These are phyloP conservation scores for Sporothrix mexicana DNA, from an alignment of 2,329 filamentous ascomycete genomes.

Conservation along the genomic window DNA sequence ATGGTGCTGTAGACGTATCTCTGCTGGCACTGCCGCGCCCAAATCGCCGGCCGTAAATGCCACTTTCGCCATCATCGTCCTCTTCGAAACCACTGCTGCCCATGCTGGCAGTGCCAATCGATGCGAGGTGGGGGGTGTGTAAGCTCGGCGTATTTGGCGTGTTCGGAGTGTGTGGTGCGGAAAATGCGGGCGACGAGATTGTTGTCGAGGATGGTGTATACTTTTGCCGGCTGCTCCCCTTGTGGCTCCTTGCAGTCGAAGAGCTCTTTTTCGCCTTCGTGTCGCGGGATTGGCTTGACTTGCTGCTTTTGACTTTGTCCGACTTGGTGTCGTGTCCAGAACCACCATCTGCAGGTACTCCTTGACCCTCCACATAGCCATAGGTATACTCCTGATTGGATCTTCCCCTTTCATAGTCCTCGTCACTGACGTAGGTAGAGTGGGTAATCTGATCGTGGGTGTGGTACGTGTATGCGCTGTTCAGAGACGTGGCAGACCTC, in stretches of 20 bases:
- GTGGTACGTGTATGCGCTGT: constrained; percentile 20
- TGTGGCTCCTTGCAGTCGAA: background rate
- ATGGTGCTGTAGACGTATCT: background rate
- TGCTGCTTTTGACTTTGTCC: background rate
- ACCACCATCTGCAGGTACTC: background rate
- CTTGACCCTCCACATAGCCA: background rate
- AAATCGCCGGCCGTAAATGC: background rate
- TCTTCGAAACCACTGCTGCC: constrained; percentile 20
- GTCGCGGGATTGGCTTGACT: background rate
- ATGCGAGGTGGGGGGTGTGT: constrained; percentile 16
- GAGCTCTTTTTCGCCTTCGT: background rate
- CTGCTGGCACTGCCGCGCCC: background rate
- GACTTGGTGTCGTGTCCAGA: background rate
- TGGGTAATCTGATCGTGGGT: background rate
- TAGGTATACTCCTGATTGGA: constrained; percentile 23
- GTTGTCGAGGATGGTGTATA: background rate
- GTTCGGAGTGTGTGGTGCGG: constrained; percentile 14
- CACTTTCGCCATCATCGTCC: constrained; percentile 12
- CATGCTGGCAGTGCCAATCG: constrained; percentile 10
- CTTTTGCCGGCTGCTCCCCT: background rate
- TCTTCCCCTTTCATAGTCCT: constrained; percentile 28
- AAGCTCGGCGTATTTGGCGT: background rate
- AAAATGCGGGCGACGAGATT: constrained; percentile 30
- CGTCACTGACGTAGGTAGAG: constrained; percentile 18
- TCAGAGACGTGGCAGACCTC: background rate